A percentile compares a stretch with the other conserved stretches of the same genome.
Evolutionary conservation across 164 flowering plant species (phyloP).

Genomic region (Stephania cephalantha): DNA sequence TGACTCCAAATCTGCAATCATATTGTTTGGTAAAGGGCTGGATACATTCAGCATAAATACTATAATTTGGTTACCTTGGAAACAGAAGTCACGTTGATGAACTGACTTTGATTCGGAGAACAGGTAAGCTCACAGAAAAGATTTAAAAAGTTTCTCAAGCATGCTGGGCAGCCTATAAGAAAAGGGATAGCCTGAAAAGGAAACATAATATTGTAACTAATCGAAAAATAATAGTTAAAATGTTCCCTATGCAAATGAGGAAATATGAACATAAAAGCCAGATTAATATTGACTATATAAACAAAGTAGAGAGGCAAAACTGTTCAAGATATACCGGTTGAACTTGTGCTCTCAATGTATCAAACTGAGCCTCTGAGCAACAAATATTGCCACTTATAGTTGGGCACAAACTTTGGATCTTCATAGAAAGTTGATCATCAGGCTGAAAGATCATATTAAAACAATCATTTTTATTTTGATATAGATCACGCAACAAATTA

Average conservation of each 20-base stretch:
- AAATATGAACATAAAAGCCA: neutral
- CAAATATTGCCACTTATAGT: slow-evolving; percentile 93
- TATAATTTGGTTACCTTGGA: slow-evolving; percentile 46
- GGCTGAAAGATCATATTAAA: slow-evolving; percentile 51
- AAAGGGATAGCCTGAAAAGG: slow-evolving; percentile 89
- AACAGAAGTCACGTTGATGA: slow-evolving; percentile 83
- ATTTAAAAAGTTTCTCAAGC: slow-evolving; percentile 93
- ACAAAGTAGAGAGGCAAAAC: neutral
- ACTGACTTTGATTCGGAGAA: slow-evolving; percentile 93
- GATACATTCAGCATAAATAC: neutral
- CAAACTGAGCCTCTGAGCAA: slow-evolving; percentile 82
- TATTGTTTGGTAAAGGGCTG: too few species aligned
- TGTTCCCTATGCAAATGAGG: neutral
- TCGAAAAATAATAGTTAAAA: neutral
- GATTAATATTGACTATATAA: neutral
- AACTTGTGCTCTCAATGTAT: slow-evolving; percentile 75
- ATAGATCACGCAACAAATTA: neutral
- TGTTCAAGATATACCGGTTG: slow-evolving; percentile 55
- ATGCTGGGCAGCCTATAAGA: slow-evolving; percentile 98
- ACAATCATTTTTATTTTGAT: too few species aligned
- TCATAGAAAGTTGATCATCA: slow-evolving; percentile 69
- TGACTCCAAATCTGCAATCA: too few species aligned
- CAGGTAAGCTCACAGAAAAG: slow-evolving; percentile 93
- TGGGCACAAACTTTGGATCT: slow-evolving; percentile 93
- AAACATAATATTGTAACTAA: neutral